Evolutionary conservation across 768 basidiomycete species (phyloP).

Genomic region (Termitomyces bulborhizus): DNA sequence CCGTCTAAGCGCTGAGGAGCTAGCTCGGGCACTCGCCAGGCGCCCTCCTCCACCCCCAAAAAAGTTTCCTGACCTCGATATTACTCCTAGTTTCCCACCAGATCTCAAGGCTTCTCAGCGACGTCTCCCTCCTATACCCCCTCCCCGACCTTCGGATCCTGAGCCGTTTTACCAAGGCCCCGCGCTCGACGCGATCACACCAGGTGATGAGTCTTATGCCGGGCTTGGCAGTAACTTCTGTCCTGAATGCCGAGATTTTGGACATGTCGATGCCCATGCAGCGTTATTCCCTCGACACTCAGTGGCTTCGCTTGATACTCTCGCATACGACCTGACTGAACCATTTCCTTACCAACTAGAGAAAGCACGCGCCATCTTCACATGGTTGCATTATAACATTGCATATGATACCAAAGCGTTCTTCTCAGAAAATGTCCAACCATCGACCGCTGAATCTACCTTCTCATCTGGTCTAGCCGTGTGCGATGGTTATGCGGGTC

Average conservation of each 20-base stretch:
- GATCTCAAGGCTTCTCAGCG: slow-evolving; percentile 13
- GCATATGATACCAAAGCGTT: slow-evolving; percentile 37
- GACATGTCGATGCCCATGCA: slow-evolving; percentile 36
- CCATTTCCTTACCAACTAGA: slow-evolving; percentile 37
- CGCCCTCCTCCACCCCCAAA: slow-evolving; percentile 25
- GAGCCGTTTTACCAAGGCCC: slow-evolving; percentile 12
- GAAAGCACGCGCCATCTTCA: slow-evolving; percentile 40
- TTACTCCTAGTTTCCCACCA: slow-evolving; percentile 1
- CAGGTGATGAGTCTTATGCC: slow-evolving; percentile 6
- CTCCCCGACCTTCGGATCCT: slow-evolving; percentile 21
- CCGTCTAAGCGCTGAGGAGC: slow-evolving; percentile 11
- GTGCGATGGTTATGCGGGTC: slow-evolving; percentile 43
- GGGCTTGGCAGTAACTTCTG: slow-evolving; percentile 19
- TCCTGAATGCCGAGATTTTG: slow-evolving; percentile 38
- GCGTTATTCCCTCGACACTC: slow-evolving; percentile 35
- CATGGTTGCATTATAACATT: slow-evolving; percentile 43
- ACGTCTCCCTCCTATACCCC: slow-evolving; percentile 25
- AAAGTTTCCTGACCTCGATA: not conserved
- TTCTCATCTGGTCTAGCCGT: slow-evolving; percentile 39
- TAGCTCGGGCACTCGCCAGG: slow-evolving; percentile 24
- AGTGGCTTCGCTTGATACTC: slow-evolving; percentile 29
- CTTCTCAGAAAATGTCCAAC: slow-evolving; percentile 33
- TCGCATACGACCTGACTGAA: slow-evolving; percentile 33
- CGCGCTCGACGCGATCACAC: slow-evolving; percentile 1
- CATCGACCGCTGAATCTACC: slow-evolving; percentile 30